Percentiles rank a stretch among this genome's conserved stretches.
Conservation (phyloP, 2,329 filamentous ascomycete genomes). For the Eurotiales sp. region DNA sequence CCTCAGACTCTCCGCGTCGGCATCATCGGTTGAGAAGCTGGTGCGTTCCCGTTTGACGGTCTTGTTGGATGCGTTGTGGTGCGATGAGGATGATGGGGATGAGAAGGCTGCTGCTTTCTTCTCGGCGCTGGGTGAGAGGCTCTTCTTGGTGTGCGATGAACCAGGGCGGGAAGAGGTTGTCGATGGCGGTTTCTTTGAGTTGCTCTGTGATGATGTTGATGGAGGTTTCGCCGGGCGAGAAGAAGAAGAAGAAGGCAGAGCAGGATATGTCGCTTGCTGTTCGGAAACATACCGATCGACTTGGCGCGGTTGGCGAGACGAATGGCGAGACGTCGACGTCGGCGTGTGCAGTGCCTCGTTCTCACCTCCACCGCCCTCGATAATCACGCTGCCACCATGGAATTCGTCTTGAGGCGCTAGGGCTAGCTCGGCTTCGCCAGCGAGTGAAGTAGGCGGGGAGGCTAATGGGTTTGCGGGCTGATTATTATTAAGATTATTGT, state of each 20-base stretch:
- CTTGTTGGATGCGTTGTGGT: constrained; percentile 16
- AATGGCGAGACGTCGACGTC: constrained; percentile 40
- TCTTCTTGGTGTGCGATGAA: constrained; percentile 37
- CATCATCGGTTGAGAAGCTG: constrained; percentile 27
- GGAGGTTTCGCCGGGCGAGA: background rate
- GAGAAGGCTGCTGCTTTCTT: constrained; percentile 31
- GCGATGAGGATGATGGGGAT: background rate
- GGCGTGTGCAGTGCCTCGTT: constrained; percentile 31
- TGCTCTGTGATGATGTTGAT: too few relatives aligned
- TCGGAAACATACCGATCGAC: constrained; percentile 39
- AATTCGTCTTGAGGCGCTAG: constrained; percentile 26
- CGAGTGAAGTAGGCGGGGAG: constrained; percentile 43
- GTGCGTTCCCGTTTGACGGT: constrained; percentile 25
- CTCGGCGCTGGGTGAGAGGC: constrained; percentile 30
- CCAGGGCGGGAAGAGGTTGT: constrained; percentile 35
- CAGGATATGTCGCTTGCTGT: too few relatives aligned
- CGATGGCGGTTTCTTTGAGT: constrained; percentile 27
- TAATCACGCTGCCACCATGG: constrained; percentile 19
- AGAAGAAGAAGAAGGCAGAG: too few relatives aligned
- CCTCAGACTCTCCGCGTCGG: constrained; percentile 41
- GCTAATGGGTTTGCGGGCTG: constrained; percentile 38
- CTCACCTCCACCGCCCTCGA: constrained; percentile 22
- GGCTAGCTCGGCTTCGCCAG: constrained; percentile 36
- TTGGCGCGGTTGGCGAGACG: constrained; percentile 42
- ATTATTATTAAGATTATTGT: too few relatives aligned